Base-by-base conservation (phyloP, 2,329 filamentous ascomycete species). In the Venturia effusa region DNA sequence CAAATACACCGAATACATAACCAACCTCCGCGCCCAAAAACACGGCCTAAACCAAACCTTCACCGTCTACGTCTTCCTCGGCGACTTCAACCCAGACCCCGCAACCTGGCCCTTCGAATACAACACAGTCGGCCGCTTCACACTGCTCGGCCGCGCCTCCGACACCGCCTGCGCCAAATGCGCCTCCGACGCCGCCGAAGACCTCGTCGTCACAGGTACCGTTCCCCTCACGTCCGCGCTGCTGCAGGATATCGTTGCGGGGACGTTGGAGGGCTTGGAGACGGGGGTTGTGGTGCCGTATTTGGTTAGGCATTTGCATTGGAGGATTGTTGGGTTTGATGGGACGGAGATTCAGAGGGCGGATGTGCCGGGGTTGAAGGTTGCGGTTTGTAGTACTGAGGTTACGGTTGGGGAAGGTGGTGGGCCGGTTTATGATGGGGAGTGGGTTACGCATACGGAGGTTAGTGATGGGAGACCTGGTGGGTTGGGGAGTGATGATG, bases 141-240 rank as follows among this genome's bases (percentile, higher is more conserved):
- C 51, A 6, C 7, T 55, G 13, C 27, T 55, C 10, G 51, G 51
- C 17, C 51, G 51, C 15, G 51, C 27, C 7, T 64, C 66, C 7
- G 62, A 64, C 6, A 70, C 70, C 65, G 64, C 71, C 67, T 76
- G 72, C 62, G 68, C 71, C 63, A 69, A 73, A 70, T 71, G 71
- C 69, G 67, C 73, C 68, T 40, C 65, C 5, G 71, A 74, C 57
- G 68, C 70, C 3, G 67, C 67, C 7, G 64, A 68, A 17, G 65
- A 70, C 7, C 64, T 72, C 5, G 62, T 71, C 17, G 71, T 79
- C 37, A 75, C 76, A 3, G 76, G 75, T 22, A 76, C 72, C 37
- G 72, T 79, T 4, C 74, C 71, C 0, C 66, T 79, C 4, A 78
- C 77, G 0, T 69, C 71, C 0, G 72, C 70, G 19, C 67, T 79